These are phyloP conservation scores for Fusarium nanum DNA, from an alignment of 2,329 filamentous ascomycete species.

Conservation along the genomic window DNA sequence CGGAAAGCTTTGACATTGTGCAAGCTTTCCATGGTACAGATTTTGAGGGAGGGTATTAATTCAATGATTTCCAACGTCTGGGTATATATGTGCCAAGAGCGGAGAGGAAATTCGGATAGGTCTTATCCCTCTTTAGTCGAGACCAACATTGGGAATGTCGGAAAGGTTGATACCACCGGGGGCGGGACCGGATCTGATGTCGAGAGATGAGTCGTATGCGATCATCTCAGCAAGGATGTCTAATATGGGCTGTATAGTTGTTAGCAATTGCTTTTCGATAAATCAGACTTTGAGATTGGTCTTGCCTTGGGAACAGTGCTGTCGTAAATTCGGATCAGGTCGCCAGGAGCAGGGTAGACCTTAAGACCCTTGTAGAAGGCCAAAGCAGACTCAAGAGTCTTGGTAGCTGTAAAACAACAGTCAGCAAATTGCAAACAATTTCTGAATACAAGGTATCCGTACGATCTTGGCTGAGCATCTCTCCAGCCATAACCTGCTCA, in stretches of 20 bases:
- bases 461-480: slow-evolving; percentile 86
- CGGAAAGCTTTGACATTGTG: slow-evolving; percentile 20
- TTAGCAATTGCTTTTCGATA: slow-evolving; percentile 30
- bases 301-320: slow-evolving; percentile 95
- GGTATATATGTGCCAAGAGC: slow-evolving; percentile 32
- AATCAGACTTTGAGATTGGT: neutral
- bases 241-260: slow-evolving; percentile 77
- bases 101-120: slow-evolving; percentile 30
- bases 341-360: slow-evolving; percentile 93
- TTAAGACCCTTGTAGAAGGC: slow-evolving; percentile 99
- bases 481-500: slow-evolving; percentile 90
- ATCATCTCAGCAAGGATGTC: slow-evolving; percentile 99
- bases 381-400: slow-evolving; percentile 84
- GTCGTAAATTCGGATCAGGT: slow-evolving; percentile 96
- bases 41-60: slow-evolving; percentile 29
- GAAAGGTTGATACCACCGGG: slow-evolving; percentile 56
- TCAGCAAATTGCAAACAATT: slow-evolving; percentile 25
- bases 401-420: slow-evolving; percentile 62
- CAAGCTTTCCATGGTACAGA: slow-evolving; percentile 25
- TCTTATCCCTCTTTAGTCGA: slow-evolving; percentile 59
- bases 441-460: slow-evolving; percentile 52
- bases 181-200: slow-evolving; percentile 61
- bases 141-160: slow-evolving; percentile 64
- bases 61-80: slow-evolving; percentile 40
- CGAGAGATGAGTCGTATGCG: slow-evolving; percentile 82